A percentile compares a stretch with the other conserved stretches of the same genome.
phyloP scores from a whole-genome alignment of 345 rosid genomes.

The Garcia nutans region DNA sequence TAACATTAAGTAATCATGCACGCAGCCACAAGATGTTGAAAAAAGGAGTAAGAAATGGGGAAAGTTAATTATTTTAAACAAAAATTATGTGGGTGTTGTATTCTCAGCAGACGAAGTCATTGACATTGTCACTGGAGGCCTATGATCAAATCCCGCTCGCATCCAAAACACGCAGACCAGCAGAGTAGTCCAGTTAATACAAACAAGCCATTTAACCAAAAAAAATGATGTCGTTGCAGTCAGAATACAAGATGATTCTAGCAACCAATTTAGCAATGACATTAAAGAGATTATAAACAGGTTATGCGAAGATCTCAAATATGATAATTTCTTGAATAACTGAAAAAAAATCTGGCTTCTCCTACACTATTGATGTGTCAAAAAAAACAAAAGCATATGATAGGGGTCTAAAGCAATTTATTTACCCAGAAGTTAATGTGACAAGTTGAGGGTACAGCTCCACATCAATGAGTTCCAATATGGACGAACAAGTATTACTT shows the following conservation, averaged over 20 bases:
- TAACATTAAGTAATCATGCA: background rate
- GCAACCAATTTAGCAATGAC: background rate
- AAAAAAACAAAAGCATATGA: background rate
- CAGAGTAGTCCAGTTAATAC: background rate
- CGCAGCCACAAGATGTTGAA: background rate
- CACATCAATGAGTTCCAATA: constrained; percentile 54
- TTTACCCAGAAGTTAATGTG: constrained; percentile 76
- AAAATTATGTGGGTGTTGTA: background rate
- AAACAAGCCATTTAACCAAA: background rate
- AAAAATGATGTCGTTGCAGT: no score
- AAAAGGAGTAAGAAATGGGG: background rate
- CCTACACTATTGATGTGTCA: background rate
- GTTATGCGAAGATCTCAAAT: background rate
- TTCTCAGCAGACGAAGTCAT: background rate
- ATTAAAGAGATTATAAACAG: background rate
- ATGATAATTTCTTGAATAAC: no score
- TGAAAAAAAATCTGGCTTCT: background rate
- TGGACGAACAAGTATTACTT: constrained; percentile 45
- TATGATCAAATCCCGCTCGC: background rate
- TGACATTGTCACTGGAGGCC: background rate
- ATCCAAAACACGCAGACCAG: background rate
- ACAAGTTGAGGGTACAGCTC: constrained; percentile 90
- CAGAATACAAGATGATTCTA: no score
- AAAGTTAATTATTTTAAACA: no score
- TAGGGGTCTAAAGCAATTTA: constrained; percentile 2